phyloP scores from a whole-genome alignment of 2,329 filamentous ascomycete species.

The Ophiostoma quercus region DNA sequence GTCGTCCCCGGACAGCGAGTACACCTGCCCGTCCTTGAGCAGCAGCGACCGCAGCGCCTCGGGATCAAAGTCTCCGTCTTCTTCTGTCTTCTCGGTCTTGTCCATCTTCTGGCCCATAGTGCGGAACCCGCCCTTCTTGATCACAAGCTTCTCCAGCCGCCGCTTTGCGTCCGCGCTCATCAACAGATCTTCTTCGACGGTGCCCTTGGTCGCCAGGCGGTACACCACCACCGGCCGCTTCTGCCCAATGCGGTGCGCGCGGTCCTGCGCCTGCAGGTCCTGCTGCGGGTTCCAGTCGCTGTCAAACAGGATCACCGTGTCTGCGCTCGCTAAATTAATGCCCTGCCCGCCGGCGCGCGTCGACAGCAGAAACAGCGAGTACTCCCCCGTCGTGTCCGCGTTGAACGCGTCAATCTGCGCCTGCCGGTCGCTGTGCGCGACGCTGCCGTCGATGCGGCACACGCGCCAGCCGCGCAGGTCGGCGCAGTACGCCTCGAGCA shows the following conservation, averaged over 20 bases:
- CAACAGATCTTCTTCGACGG: slow-evolving; percentile 82
- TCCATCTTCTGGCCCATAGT: slow-evolving; percentile 60
- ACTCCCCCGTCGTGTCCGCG: slow-evolving; percentile 50
- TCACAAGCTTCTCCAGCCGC: slow-evolving; percentile 86
- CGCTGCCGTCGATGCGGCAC: slow-evolving; percentile 86
- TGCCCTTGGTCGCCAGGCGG: slow-evolving; percentile 85
- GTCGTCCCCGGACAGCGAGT: slow-evolving; percentile 51
- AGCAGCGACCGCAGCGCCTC: slow-evolving; percentile 59
- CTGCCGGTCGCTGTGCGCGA: slow-evolving; percentile 67
- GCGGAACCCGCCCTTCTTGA: slow-evolving; percentile 83
- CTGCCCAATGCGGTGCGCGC: slow-evolving; percentile 91
- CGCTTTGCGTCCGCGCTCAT: slow-evolving; percentile 88
- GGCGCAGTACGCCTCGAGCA: slow-evolving; percentile 78
- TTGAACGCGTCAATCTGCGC: slow-evolving; percentile 72
- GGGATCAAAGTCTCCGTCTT: slow-evolving; percentile 49
- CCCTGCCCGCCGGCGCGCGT: slow-evolving; percentile 91
- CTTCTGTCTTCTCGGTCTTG: slow-evolving; percentile 33
- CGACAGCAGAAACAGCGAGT: slow-evolving; percentile 78
- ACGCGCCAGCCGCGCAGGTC: slow-evolving; percentile 73
- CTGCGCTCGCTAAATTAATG: slow-evolving; percentile 86
- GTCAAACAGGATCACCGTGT: slow-evolving; percentile 90
- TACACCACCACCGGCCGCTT: slow-evolving; percentile 89
- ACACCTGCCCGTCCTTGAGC: slow-evolving; percentile 66
- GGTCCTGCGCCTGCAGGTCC: slow-evolving; percentile 92
- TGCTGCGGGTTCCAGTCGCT: slow-evolving; percentile 92